Evolutionary conservation across 257 asterid species (phyloP).

Genomic region (Fraxinus pennsylvanica): DNA sequence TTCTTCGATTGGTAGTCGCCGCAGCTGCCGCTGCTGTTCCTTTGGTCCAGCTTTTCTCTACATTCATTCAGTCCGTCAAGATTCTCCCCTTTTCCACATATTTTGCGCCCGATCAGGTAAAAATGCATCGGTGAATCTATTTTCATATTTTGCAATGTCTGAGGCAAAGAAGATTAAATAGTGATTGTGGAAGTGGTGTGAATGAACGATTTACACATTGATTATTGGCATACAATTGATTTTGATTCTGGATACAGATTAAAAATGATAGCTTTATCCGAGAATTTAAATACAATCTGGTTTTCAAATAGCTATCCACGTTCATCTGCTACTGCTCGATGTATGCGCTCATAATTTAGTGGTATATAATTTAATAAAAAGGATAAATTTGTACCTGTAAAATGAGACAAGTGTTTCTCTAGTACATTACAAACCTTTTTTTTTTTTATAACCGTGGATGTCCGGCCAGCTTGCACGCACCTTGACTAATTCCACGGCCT

Average conservation of each 20-base stretch:
- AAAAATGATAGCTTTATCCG: neutral
- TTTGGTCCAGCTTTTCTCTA: no score
- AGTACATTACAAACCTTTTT: neutral
- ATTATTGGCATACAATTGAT: neutral
- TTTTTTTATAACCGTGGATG: no score
- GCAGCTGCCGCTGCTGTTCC: no score
- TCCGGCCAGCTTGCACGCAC: no score
- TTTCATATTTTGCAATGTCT: neutral
- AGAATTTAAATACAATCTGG: no score
- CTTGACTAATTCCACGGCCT: no score
- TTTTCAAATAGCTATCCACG: neutral
- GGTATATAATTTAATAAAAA: neutral
- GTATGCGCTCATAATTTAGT: neutral
- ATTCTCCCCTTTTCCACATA: no score
- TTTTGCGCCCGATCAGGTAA: no score
- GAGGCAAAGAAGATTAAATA: neutral
- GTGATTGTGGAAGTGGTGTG: neutral
- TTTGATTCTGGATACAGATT: neutral
- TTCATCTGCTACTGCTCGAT: neutral
- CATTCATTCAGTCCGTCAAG: no score
- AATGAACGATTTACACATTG: neutral
- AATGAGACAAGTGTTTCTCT: neutral
- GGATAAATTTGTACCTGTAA: neutral
- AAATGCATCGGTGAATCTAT: no score
- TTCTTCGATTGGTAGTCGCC: no score